Evolutionary conservation across 768 basidiomycete species (phyloP).

Genomic region (Sutorius australiensis): DNA sequence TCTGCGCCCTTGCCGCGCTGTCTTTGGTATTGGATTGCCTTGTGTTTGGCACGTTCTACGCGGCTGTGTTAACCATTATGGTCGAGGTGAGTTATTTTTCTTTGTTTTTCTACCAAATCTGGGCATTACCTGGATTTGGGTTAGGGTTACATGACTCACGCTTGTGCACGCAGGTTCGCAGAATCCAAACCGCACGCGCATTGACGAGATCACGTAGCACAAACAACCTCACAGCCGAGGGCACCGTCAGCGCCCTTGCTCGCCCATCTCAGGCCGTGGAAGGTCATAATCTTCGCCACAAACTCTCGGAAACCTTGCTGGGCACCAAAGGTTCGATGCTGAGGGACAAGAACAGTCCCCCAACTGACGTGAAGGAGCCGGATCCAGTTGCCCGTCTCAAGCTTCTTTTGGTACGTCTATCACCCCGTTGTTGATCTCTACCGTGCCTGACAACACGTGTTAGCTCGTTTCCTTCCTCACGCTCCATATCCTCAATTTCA

Average conservation of each 20-base stretch:
- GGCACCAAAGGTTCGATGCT: slow-evolving; percentile 53
- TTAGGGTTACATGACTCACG: slow-evolving; percentile 11
- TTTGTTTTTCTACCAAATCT: slow-evolving; percentile 8
- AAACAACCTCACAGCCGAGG: slow-evolving; percentile 27
- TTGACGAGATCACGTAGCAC: slow-evolving; percentile 38
- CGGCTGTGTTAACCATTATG: slow-evolving; percentile 89
- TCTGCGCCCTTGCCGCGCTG: slow-evolving; percentile 92
- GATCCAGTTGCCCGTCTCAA: slow-evolving; percentile 88
- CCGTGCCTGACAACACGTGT: slow-evolving; percentile 1
- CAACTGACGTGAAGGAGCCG: slow-evolving; percentile 48
- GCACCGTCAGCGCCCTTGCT: slow-evolving; percentile 28
- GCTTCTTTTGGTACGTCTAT: slow-evolving; percentile 65
- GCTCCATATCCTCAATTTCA: slow-evolving; percentile 88
- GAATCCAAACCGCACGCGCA: slow-evolving; percentile 61
- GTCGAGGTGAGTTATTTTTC: slow-evolving; percentile 65
- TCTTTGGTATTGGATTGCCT: slow-evolving; percentile 83
- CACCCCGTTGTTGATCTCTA: neutral
- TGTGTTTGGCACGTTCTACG: slow-evolving; percentile 85
- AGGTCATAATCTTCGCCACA: slow-evolving; percentile 16
- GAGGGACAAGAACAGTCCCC: slow-evolving; percentile 39
- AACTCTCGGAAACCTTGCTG: slow-evolving; percentile 32
- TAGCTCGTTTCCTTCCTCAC: slow-evolving; percentile 88
- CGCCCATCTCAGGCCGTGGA: slow-evolving; percentile 24
- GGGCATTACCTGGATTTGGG: slow-evolving; percentile 2
- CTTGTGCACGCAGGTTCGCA: slow-evolving; percentile 50